Base-by-base conservation (phyloP, 2,329 filamentous ascomycete genomes). In the Acrocalymma vagum region DNA sequence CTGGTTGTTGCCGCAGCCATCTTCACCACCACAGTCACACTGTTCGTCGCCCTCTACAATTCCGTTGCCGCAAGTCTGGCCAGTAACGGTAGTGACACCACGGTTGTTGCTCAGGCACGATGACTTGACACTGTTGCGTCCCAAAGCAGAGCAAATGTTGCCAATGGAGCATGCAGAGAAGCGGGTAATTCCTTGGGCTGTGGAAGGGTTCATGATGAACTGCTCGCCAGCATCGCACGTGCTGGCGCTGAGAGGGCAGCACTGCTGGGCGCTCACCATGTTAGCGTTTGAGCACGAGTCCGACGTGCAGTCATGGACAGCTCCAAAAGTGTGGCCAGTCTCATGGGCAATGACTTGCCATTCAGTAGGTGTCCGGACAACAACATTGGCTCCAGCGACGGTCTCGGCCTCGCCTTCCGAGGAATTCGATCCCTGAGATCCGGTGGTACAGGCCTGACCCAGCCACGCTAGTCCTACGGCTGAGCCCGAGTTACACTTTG, bases 281-380 rank as follows among this genome's bases (percentile, higher is more conserved):
- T 82, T 81, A 14, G 81, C 78, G 44, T 89, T 79, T 6, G 62
- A 58, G 65, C 93, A 97, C 3, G 86, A 80, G n/a, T 70, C 48
- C 0, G 75, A 65, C 3, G 83, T 87, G 70, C 94, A 99, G 71
- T 99, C 94, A 70, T 99, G 94, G 8, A 96, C 90, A 5, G 93
- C 94, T 29, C 93, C 93, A 68, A 96, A 97, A 0, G 91, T 97
- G 69, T 97, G 93, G 1, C 92, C 93, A 3, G 86, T 86, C 71
- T 97, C 93, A 66, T 97, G 93, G 20, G 93, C 93, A 70, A 97
- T 90, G 43, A 97, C 88, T 67, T 96, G 91, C 93, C 93, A 97
- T 65, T 96, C 92, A 3, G 84, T 87, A 15, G 82, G 79, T 0
- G 90, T 95, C 51, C 84, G 84, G 17, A 94, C 85, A 15, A 99